A percentile compares a stretch with the other conserved stretches of the same genome.
Evolutionary conservation across 2,329 filamentous ascomycete species (phyloP).

Genomic region (Podosphaera aphanis): DNA sequence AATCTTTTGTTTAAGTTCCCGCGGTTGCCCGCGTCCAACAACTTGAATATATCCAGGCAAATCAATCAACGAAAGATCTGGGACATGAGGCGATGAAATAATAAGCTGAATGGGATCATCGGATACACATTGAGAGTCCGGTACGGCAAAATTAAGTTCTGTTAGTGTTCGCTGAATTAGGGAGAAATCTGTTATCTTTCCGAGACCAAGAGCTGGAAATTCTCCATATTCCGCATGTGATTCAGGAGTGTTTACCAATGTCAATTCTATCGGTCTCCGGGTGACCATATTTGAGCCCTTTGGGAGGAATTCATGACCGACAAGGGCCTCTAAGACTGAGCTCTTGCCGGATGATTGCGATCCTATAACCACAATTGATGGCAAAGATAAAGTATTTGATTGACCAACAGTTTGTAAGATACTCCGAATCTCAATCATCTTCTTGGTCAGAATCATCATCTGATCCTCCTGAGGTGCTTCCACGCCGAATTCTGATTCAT

Average conservation of each 20-base stretch:
- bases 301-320: slow-evolving; percentile 90
- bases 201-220: slow-evolving; percentile 74
- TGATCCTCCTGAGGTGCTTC: slow-evolving; percentile 72
- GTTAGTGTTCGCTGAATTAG: slow-evolving; percentile 85
- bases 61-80: slow-evolving; percentile 87
- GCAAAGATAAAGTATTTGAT: slow-evolving; percentile 65
- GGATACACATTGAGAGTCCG: slow-evolving; percentile 74
- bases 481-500: slow-evolving; percentile 36
- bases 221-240: slow-evolving; percentile 79
- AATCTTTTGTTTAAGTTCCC: slow-evolving; percentile 86
- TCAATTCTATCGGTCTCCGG: slow-evolving; percentile 80
- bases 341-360: slow-evolving; percentile 97
- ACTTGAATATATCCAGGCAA: slow-evolving; percentile 96
- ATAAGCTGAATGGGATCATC: slow-evolving; percentile 92
- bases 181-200: slow-evolving; percentile 75
- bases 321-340: slow-evolving; percentile 86
- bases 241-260: slow-evolving; percentile 81
- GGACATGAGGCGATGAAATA: slow-evolving; percentile 87
- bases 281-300: slow-evolving; percentile 99
- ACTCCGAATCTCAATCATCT: slow-evolving; percentile 97
- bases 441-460: slow-evolving; percentile 98
- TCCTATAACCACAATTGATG: slow-evolving; percentile 96
- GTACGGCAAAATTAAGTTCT: slow-evolving; percentile 81
- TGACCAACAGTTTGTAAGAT: slow-evolving; percentile 83
- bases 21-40: slow-evolving; percentile 68